A percentile compares a stretch with the other conserved stretches of the same genome.
phyloP scores from a whole-genome alignment of 805 yeast species.

The Alloascoidea hylecoeti region DNA sequence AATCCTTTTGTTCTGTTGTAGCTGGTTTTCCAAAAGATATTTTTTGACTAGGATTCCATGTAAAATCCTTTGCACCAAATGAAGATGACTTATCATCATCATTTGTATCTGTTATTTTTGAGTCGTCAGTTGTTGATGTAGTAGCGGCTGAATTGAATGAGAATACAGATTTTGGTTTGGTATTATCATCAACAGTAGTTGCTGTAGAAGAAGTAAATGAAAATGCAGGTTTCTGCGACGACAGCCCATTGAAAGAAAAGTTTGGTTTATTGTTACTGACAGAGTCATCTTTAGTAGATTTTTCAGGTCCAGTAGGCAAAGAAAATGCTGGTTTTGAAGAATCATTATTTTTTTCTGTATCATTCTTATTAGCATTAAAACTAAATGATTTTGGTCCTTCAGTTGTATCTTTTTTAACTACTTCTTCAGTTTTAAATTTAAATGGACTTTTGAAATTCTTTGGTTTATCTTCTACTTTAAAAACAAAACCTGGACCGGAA shows the following conservation, averaged over 20 bases:
- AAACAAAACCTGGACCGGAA: conserved; percentile 16
- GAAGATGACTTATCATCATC: conserved; percentile 11
- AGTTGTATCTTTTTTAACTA: conserved; percentile 2
- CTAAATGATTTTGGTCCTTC: no score
- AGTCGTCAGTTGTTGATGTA: conserved; percentile 8
- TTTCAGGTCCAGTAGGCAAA: conserved; percentile 2
- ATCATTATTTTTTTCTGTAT: not conserved
- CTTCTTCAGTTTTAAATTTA: conserved; percentile 12
- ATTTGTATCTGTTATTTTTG: conserved; percentile 7
- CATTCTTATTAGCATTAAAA: no score
- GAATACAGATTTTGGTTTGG: conserved; percentile 5
- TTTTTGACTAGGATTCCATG: conserved; percentile 1
- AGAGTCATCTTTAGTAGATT: conserved; percentile 4
- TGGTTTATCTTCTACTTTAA: conserved; percentile 20
- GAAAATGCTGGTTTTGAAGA: conserved; percentile 3
- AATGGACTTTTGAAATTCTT: conserved; percentile 19
- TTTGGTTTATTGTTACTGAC: no score
- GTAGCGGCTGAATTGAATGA: conserved; percentile 7
- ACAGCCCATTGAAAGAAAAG: no score
- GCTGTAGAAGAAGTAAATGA: conserved; percentile 8
- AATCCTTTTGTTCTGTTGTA: conserved; percentile 5
- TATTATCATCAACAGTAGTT: conserved; percentile 7
- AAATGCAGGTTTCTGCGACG: conserved; percentile 12
- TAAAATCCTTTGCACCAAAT: conserved; percentile 9
- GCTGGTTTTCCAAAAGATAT: conserved; percentile 6